Base-by-base conservation (phyloP, 495 filamentous ascomycete genomes). In the Glutinoglossum americanum region DNA sequence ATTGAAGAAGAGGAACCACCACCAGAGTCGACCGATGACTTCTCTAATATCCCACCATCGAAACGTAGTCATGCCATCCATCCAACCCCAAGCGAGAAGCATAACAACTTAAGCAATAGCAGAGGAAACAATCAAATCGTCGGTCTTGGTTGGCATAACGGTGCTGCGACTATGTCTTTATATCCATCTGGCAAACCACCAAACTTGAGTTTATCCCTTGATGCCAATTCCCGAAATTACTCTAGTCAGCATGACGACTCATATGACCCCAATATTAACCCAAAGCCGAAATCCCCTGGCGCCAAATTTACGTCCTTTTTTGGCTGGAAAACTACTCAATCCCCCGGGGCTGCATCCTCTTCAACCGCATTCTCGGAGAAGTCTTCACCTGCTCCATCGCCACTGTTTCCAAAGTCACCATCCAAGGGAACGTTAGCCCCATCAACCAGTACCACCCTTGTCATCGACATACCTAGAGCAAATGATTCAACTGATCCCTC, bases 271-370 rank as follows among this genome's bases (percentile, higher is more conserved):
- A 60, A 60, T 32, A 59, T 68, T 25, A 65, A 73, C 63, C 63
- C 63, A 19, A 66, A 73, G 59, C 77, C 80, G 11, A 81, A 78
- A 60, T 81, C 81, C 8, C 80, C 81, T 15, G 76, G 72, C 23
- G 73, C 74, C 45, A 81, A 78, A 57, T 75, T 84, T 57, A 81
- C 80, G 25, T 80, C 77, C 17, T 81, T 86, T 67, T 85, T 86
- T 60, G 77, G 81, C 58, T 84, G 81, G 80, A 79, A 80, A 57
- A 74, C 70, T 26, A 70, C 76, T 23, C 47, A 49, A 4, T 77
- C 80, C 26, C 74, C 77, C 37, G 78, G 77, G 25, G 74, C 70
- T 17, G 80, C 79, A 58, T 79, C 77, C 0, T 77, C 80, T 17
- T 80, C 78, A 49, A 82, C 80, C 15, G 79, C 80, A 25, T 74